Evolutionary conservation across 345 rosid species (phyloP), one percentile per base, ranked within the genome.

Genomic region (Salix viminalis): DNA sequence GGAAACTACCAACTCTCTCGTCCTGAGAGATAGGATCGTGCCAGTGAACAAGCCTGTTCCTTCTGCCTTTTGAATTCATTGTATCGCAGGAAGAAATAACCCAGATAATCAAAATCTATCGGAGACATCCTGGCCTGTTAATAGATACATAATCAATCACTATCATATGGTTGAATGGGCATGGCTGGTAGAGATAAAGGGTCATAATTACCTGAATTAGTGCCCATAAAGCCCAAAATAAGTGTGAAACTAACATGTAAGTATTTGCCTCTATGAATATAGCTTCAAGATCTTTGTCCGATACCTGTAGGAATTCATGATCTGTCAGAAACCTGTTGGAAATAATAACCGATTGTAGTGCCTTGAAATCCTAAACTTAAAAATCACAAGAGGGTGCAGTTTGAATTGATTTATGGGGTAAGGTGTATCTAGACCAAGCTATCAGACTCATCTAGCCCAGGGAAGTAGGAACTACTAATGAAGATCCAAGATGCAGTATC

Each of bases 221-320:
- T 2, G 94, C 96, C 99, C 99, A 96, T 76, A 92, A 79, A 8
- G 98, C 96, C 99, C 98, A 96, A 81, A 83, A 87, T 67, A 96
- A 50, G 86, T 96, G 97, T 26, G 98, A 86, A 65, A 96, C 97
- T 79, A 93, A 74, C 87, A 86, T 91, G 81, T 79, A 93, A 4
- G 89, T 88, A 71, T 91, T 91, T 71, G 96, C 3, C 89, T 96
- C 98, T 2, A 91, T 72, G 30, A 83, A 86, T 15, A 92, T 86
- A 52, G 89, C 84, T 82, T 91, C 90, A 6, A 96, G 82, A 74
- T 93, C 97, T 75, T 70, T 75, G n/a, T 80, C 83, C 5, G 89
- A 66, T 58, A 87, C 99, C 98, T 93, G 72, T 16, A 66, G n/a
- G 36, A 30, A 62, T 62, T 62, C 26, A 62, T n/a, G 66, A 23